These are phyloP conservation scores for Wickerhamiella slavikovae DNA, from an alignment of 805 yeast species.

Conservation along the genomic window DNA sequence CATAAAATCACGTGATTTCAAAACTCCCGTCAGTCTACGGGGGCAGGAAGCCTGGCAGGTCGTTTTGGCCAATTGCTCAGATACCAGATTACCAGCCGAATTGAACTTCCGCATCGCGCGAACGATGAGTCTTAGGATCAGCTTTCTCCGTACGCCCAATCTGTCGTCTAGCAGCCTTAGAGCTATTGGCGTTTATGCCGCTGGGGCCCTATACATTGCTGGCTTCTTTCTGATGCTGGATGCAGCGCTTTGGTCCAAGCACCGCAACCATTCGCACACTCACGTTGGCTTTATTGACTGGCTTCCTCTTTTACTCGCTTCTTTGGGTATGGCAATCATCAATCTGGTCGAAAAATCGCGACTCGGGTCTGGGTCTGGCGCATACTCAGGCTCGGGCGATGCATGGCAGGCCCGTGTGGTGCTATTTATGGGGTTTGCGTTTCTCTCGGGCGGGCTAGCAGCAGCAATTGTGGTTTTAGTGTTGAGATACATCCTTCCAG, in stretches of 20 bases:
- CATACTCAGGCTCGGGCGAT: slow-evolving; percentile 23
- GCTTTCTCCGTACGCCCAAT: slow-evolving; percentile 22
- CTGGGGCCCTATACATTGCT: slow-evolving; percentile 37
- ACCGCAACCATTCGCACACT: slow-evolving; percentile 65
- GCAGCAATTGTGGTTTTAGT: slow-evolving; percentile 81
- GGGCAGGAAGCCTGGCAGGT: no score
- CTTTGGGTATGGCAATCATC: slow-evolving; percentile 70
- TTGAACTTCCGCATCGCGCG: no score
- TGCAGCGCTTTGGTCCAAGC: slow-evolving; percentile 68
- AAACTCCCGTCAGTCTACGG: no score
- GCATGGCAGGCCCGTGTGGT: slow-evolving; percentile 91
- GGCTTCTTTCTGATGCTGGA: slow-evolving; percentile 85
- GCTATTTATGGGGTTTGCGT: slow-evolving; percentile 76
- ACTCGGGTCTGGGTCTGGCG: slow-evolving; percentile 20
- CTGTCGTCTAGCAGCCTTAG: slow-evolving; percentile 52
- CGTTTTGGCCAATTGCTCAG: no score
- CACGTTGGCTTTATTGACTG: slow-evolving; percentile 88
- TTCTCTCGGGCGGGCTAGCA: slow-evolving; percentile 83
- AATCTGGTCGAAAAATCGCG: slow-evolving; percentile 52
- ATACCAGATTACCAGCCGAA: no score
- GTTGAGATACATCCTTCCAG: slow-evolving; percentile 61
- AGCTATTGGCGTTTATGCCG: slow-evolving; percentile 48
- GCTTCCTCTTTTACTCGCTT: slow-evolving; percentile 80
- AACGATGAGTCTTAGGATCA: slow-evolving; percentile 4
- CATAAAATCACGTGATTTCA: no score